Evolutionary conservation across 441 rosid genomes (phyloP).

Genomic region (Populus hybrid): DNA sequence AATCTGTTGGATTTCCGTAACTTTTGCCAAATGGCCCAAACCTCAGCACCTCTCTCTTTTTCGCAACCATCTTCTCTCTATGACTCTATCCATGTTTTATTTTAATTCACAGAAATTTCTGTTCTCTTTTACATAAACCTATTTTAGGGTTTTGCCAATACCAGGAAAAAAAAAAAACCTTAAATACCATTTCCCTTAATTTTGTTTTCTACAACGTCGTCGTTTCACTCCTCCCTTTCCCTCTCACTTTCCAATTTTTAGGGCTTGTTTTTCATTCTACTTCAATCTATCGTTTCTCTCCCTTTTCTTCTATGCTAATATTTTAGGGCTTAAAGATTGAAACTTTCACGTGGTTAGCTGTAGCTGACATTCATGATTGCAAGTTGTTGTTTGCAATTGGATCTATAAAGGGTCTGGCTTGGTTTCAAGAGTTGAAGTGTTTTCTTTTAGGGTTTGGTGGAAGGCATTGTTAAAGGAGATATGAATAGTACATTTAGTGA

Average conservation of each 20-base stretch:
- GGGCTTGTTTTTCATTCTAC: not conserved
- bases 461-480: not conserved
- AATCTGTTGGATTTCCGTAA: not conserved
- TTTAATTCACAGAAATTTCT: not conserved
- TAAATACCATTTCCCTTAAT: not conserved
- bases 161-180: not conserved
- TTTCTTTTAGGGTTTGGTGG: not conserved
- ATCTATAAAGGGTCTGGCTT: not conserved
- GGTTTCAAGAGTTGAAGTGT: not conserved
- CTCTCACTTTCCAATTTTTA: not conserved
- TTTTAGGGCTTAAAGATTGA: not conserved
- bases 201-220: not conserved
- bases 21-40: not conserved
- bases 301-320: not conserved
- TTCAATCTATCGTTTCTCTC: not conserved
- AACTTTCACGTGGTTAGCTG: not conserved
- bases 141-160: not conserved
- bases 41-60: not conserved
- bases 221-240: not conserved
- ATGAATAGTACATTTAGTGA: not conserved
- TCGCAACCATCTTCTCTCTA: not conserved
- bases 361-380: not conserved
- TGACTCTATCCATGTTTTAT: too few species aligned
- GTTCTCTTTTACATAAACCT: not conserved
- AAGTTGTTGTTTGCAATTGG: not conserved